Percentiles rank a stretch among this genome's conserved stretches.
Conservation (phyloP, 2,329 filamentous ascomycete species). For the Arthroderma sp. region DNA sequence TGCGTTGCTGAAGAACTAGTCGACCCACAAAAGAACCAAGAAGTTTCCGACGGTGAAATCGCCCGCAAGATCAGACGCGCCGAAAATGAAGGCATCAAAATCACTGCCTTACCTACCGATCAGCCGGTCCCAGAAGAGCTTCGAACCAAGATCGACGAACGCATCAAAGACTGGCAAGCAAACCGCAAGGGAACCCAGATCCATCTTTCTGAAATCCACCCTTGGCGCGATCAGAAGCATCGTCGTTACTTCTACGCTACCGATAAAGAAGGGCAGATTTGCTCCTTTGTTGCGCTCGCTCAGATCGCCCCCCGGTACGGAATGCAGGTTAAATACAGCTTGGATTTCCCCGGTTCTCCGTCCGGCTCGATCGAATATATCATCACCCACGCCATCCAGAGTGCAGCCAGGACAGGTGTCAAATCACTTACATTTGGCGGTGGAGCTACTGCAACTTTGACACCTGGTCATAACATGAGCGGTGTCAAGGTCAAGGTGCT, state of each 20-base stretch:
- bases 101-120: conserved; percentile 58
- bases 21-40: conserved; percentile 55
- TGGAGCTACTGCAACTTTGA: conserved; percentile 61
- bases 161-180: conserved; percentile 66
- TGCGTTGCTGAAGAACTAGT: conserved; percentile 83
- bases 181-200: conserved; percentile 75
- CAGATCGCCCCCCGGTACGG: conserved; percentile 69
- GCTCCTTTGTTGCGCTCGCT: conserved; percentile 67
- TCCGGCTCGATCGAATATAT: conserved; percentile 76
- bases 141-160: conserved; percentile 54
- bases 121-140: conserved; percentile 52
- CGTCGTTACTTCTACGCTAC: conserved; percentile 75
- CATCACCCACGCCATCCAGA: conserved; percentile 57
- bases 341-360: conserved; percentile 81
- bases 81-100: conserved; percentile 71
- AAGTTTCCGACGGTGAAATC: conserved; percentile 51
- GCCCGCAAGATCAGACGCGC: conserved; percentile 67
- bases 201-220: conserved; percentile 77
- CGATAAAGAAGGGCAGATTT: conserved; percentile 57
- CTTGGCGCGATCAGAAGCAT: conserved; percentile 74
- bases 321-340: conserved; percentile 92
- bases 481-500: conserved; percentile 71
- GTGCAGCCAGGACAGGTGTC: conserved; percentile 45
- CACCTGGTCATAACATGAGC: conserved; percentile 67
- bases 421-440: conserved; percentile 73